Evolutionary conservation across 2,329 filamentous ascomycete genomes (phyloP).

Genomic region (Trichothecium roseum): DNA sequence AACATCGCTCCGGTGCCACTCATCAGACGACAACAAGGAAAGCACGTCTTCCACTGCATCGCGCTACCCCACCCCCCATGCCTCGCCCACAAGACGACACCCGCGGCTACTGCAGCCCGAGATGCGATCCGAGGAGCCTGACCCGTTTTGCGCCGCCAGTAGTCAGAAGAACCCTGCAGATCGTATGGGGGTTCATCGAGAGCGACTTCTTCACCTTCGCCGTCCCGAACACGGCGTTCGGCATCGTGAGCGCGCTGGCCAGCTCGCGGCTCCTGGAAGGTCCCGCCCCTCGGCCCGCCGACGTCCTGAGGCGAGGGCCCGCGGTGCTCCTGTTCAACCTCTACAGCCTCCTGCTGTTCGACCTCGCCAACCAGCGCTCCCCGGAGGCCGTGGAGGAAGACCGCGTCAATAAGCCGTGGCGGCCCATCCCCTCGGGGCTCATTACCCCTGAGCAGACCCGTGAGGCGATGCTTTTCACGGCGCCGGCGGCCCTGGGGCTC

Average conservation of each 20-base stretch:
- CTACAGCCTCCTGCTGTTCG: constrained; percentile 12
- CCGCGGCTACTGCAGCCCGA: too few relatives aligned
- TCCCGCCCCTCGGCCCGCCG: too few relatives aligned
- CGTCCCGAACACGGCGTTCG: constrained; percentile 16
- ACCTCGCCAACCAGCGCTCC: constrained; percentile 24
- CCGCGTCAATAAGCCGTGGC: constrained; percentile 26
- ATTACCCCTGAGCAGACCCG: constrained; percentile 12
- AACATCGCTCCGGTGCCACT: too few relatives aligned
- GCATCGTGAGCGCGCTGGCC: constrained; percentile 17
- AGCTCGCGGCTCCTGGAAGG: too few relatives aligned
- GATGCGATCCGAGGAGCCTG: too few relatives aligned
- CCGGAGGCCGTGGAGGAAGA: constrained; percentile 21
- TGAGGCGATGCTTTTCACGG: neutral
- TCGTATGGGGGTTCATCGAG: constrained; percentile 12
- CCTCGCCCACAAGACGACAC: too few relatives aligned
- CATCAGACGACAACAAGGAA: too few relatives aligned
- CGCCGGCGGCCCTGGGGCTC: neutral
- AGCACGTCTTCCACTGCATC: too few relatives aligned
- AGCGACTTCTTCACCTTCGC: constrained; percentile 17
- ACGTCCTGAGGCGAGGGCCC: constrained; percentile 11
- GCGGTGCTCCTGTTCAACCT: constrained; percentile 4
- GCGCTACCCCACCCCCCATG: too few relatives aligned
- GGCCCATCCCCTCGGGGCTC: constrained; percentile 13
- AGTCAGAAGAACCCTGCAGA: too few relatives aligned
- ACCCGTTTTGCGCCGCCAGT: too few relatives aligned